Conservation (phyloP, 768 basidiomycete species). For the Terana coerulea region DNA sequence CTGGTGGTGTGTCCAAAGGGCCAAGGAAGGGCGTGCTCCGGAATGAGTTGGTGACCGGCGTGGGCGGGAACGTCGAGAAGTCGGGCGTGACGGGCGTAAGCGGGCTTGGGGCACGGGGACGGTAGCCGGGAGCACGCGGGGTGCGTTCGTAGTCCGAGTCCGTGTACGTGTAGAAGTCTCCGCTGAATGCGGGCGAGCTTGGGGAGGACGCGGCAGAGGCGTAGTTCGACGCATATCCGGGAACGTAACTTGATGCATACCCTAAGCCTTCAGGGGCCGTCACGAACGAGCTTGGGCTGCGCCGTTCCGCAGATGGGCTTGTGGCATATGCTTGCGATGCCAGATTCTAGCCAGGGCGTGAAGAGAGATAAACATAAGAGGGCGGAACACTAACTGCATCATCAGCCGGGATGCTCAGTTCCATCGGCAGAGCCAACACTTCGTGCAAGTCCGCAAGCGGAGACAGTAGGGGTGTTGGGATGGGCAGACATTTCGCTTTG, state of each 20-base stretch:
- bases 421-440: neutral
- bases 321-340: neutral
- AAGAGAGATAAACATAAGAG: neutral
- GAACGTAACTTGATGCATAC: neutral
- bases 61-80: neutral
- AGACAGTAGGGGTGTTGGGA: constrained; percentile 2
- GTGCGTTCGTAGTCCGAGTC: neutral
- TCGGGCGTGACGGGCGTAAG: constrained; percentile 1
- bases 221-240: constrained; percentile 3
- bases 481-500: constrained; percentile 1
- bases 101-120: constrained; percentile 4
- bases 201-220: neutral
- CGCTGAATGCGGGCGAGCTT: constrained; percentile 1
- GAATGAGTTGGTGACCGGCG: neutral
- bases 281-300: neutral
- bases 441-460: neutral
- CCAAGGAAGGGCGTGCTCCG: neutral
- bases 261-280: too few species aligned
- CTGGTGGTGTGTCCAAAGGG: neutral
- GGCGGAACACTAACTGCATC: neutral
- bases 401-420: neutral
- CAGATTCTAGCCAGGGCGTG: neutral
- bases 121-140: neutral
- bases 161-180: neutral
- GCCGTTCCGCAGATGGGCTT: too few species aligned